These are phyloP conservation scores for Metschnikowia noctiluminum DNA, from an alignment of 805 yeast genomes.

Conservation along the genomic window DNA sequence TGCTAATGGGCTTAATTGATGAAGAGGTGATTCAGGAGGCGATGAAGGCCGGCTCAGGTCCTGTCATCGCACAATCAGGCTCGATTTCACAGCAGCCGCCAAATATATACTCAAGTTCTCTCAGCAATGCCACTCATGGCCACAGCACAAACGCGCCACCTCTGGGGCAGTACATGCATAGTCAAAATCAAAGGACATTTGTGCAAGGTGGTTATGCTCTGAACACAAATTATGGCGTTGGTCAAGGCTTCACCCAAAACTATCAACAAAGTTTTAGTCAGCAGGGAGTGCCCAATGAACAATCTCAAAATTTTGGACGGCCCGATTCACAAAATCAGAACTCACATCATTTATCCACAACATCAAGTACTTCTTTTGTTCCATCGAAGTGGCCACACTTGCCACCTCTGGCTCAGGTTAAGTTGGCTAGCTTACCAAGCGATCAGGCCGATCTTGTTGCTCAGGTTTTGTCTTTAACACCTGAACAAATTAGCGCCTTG, in stretches of 20 bases:
- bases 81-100: conserved; percentile 13
- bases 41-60: conserved; percentile 26
- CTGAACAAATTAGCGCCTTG: conserved; percentile 46
- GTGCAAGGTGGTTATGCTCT: background rate
- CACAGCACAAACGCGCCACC: background rate
- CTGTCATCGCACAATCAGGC: conserved; percentile 17
- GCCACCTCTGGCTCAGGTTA: conserved; percentile 47
- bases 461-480: conserved; percentile 49
- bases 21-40: conserved; percentile 64
- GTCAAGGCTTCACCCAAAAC: conserved; percentile 14
- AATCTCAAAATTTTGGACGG: conserved; percentile 1
- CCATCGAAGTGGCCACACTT: conserved; percentile 43
- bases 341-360: conserved; percentile 7
- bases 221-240: conserved; percentile 4
- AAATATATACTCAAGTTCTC: background rate
- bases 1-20: conserved; percentile 75
- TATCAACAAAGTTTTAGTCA: conserved; percentile 6
- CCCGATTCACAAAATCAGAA: background rate
- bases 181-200: conserved; percentile 5
- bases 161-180: conserved; percentile 3
- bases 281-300: background rate
- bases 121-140: conserved; percentile 1
- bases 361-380: conserved; percentile 15
- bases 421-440: conserved; percentile 48
- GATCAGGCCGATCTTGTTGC: conserved; percentile 57